Evolutionary conservation across 2,329 filamentous ascomycete species (phyloP), one percentile per base, ranked within the genome.

Genomic region (Scolecobasidium constrictum): DNA sequence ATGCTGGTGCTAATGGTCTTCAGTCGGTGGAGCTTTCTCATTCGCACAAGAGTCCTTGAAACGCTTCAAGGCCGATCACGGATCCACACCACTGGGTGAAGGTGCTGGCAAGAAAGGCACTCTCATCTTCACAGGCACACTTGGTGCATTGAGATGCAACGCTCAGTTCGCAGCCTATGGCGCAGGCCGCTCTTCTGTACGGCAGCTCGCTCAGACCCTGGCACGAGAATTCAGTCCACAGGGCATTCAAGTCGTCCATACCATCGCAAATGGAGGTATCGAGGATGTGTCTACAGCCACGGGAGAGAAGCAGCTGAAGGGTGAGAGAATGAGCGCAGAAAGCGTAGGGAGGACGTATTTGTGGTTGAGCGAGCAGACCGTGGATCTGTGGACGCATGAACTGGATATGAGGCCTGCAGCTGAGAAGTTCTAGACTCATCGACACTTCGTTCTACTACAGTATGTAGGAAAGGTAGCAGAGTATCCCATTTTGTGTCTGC

Each of bases 181-280:
- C 6, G 73, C 72, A 4, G 66, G 68, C 1, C 58, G 72, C 3
- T 61, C 68, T 0, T 68, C 67, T 1, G 71, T 73, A 5, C 56
- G 73, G 28, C 73, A 75, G 56, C 56, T 77, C 11, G 71, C 72
- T 1, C 72, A 77, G 54, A 68, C 65, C 5, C 55, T 78, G 35
- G 72, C 72, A 0, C 66, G 71, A 28, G 74, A 78, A 55, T 71
- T 76, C 57, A 72, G 66, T 48, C 62, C 64, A n/a, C 69, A 67
- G 46, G 73, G 73, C 2, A 56, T 78, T 0, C 72, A 78, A 53
- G 71, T 76, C 3, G 71, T 71, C n/a, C 74, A 78, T 56, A 65
- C 73, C 3, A 72, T 78, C 46, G 72, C 69, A 1, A 77, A 77
- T 51, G 72, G 72, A 1, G 57, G 55, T 0, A 76, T 77, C 43